Base-by-base conservation (phyloP, 73 alveolate species). In the Blepharisma stoltei region DNA sequence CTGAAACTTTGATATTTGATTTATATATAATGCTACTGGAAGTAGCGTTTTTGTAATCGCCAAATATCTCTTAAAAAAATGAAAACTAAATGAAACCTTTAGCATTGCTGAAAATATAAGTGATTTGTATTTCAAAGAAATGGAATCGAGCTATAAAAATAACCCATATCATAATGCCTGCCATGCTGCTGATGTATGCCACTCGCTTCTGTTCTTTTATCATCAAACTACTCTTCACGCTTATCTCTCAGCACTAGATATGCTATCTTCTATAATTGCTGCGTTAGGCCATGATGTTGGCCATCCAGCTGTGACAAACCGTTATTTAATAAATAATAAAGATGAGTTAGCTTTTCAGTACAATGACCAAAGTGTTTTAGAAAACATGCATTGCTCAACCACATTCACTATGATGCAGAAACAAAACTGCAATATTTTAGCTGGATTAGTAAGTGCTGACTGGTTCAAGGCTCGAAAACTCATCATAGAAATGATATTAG, bases 121-220 rank as follows among this genome's bases (percentile, higher is more conserved):
- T 67, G 89, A 85, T 55, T 71, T 65, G 44, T 90, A 84, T 89
- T 50, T 90, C 49, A 65, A 67, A 27, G 67, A 88, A 68, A 77
- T 91, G 4, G 78, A 80, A 7, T 55, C 53, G 6, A 91, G 93
- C 45, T 92, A 92, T 69, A 71, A 69, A 38, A 54, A 85, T 9
- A 91, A 90, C 78, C 88, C 90, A 6, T 92, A 92, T 66, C 98
- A 92, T 81, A 92, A 91, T 37, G 95, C 86, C 70, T 70, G 92
- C 48, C 98, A 92, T 76, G 98, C 96, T 6, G 89, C 89, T 0
- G 97, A 91, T 78, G 89, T 91, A 6, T 70, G 89, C 43, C 89
- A 91, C 50, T 83, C 87, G 65, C 68, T 88, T 32, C 55, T 73
- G 54, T 54, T 81, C 44, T 76, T 88, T 43, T 54, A 88, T 38